Base-by-base conservation (phyloP, 2,329 filamentous ascomycete species). In the Salinomyces thailandicus region DNA sequence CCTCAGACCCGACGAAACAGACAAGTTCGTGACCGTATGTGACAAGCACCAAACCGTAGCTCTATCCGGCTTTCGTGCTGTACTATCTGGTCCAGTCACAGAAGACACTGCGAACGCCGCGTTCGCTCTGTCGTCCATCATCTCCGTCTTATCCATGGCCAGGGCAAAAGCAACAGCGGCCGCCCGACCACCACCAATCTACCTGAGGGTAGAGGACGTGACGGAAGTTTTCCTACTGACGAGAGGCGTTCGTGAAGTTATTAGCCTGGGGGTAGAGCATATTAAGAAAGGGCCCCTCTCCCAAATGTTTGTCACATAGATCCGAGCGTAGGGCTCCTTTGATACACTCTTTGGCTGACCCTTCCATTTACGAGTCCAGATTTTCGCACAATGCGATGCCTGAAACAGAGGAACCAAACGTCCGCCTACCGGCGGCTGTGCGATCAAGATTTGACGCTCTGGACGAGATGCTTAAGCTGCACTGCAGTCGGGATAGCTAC, bases 41-140 rank as follows among this genome's bases (percentile, higher is more conserved):
- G 49, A 51, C 37, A 50, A 45, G 22, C 49, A 52, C 29, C 51
- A 53, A 20, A 38, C 44, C 11, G 42, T 46, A 7, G 49, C 51
- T 9, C 20, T 53, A 5, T 36, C 43, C 7, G 30, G 39, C 17
- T 50, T 49, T 36, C 46, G 46, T 5, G 32, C 38, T 3, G 43
- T 48, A 2, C 35, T 53, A 18, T 33, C 39, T 2, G 42, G 38
- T 13, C 35, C 37, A n/a, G 38, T 51, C 19, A 45, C 43, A 8
- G 33, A 35, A 11, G 44, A 50, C 5, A 38, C 44, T 11, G 43
- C 15, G 19, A 18, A 19, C 14, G 31, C 31, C 15, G 7, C 19
- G 15, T 33, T 20, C 17, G 18, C 15, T 11, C 31, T n/a, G 2
- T n/a, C 27, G 8, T n/a, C 27, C 11, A n/a, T 12, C 27, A 30